phyloP scores from a whole-genome alignment of 2,329 filamentous ascomycete genomes.

The Xylaria sp. region DNA sequence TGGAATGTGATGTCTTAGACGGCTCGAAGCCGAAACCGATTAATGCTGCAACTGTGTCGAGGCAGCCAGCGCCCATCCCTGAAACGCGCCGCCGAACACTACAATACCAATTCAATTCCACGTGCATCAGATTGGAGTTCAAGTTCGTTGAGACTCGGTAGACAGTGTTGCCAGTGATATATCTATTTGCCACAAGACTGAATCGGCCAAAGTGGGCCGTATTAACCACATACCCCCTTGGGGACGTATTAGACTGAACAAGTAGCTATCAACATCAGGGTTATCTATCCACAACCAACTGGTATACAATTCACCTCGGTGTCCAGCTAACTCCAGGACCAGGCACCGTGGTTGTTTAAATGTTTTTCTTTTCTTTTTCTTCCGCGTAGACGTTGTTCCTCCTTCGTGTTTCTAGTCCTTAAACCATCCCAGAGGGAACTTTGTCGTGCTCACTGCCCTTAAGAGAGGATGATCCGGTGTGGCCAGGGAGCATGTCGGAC shows the following conservation, averaged over 20 bases:
- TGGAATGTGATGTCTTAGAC: neutral
- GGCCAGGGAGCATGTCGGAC: slow-evolving; percentile 14
- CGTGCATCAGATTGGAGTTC: neutral
- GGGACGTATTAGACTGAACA: neutral
- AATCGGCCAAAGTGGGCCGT: neutral
- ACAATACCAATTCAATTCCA: neutral
- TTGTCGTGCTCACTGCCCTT: slow-evolving; percentile 36
- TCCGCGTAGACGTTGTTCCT: neutral
- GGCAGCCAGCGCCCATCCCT: neutral
- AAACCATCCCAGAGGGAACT: slow-evolving; percentile 20
- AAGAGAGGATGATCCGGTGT: slow-evolving; percentile 28
- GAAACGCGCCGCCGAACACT: neutral
- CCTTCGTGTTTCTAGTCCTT: neutral
- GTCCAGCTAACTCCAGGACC: neutral
- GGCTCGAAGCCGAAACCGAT: neutral
- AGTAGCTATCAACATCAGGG: neutral
- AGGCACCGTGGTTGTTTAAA: too few relatives aligned
- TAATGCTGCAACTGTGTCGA: neutral
- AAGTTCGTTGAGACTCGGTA: neutral
- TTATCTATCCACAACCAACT: neutral
- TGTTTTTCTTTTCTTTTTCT: too few relatives aligned
- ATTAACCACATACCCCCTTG: neutral
- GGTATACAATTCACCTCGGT: neutral
- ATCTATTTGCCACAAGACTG: neutral
- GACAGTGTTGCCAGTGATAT: neutral